Evolutionary conservation across 768 basidiomycete genomes (phyloP), one percentile per base, ranked within the genome.

Genomic region (Asterophora parasitica): DNA sequence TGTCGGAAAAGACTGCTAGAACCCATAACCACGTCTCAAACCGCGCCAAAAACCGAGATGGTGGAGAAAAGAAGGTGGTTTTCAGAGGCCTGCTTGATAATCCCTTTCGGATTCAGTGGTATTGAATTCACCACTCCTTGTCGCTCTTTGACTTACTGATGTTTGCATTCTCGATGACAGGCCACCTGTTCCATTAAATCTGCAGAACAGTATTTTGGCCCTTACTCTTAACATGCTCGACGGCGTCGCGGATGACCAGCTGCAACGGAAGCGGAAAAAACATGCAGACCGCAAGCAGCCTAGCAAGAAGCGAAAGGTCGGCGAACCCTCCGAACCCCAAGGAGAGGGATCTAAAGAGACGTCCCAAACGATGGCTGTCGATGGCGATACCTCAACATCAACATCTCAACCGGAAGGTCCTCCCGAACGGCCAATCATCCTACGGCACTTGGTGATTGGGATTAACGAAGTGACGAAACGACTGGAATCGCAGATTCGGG

Each of bases 391-490:
- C 31, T 15, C 32, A 35, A 8, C 13, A n/a, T 27, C 42, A 17
- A 34, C 44, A 32, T 16, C 31, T 12, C 20, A 27, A 12, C 34
- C 23, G 16, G 44, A 27, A 31, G 40, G 15, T 13, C 26, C 46
- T 8, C 52, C 54, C 41, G 48, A 49, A 40, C 44, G 39, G 9
- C 81, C 81, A 2, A 32, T 54, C 3, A 60, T 83, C 27, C 61
- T 79, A 16, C 54, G 66, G 8, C 77, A 83, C 59, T 49, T 85
- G 28, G 61, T 71, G 8, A 59, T 83, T 39, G 91, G 91, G n/a
- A 83, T 92, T 51, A 93, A 92, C 57, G 71, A 80, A 57, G 85
- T 92, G 11, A 90, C 90, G 0, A 83, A 78, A 61, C 70, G 72
- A 23, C 71, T 94, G 10, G 91, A 94, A 63, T 53, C 40, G 1